Base-by-base conservation (phyloP, 2,329 filamentous ascomycete genomes). In the Diaporthe australafricana region DNA sequence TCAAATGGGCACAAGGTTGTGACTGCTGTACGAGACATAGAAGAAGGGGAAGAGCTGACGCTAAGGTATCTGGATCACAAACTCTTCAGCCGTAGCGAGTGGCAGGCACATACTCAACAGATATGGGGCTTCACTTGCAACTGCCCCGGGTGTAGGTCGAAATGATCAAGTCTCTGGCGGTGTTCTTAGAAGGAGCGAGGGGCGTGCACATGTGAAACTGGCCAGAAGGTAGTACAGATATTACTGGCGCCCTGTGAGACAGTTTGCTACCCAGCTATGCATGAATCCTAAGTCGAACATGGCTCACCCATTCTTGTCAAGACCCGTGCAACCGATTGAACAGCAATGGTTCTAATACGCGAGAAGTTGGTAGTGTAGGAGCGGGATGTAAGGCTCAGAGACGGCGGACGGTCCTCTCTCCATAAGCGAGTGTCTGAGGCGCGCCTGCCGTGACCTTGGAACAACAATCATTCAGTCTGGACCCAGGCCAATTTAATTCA, bases 51-150 rank as follows among this genome's bases (percentile, higher is more conserved):
- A 47, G 68, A 70, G 48, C 4, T 70, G 12, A 53, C 57, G 25
- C 30, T 70, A 22, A 55, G 50, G 5, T 70, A 70, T 63, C 35
- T 70, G 47, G 57, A 70, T 16, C 57, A 70, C 50, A 32, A 35
- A 9, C 57, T n/a, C 14, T 70, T 65, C 38, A 65, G 50, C 14
- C 60, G 38, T 9, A 30, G 25, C 27, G 50, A 67, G 16, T 68
- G 62, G 62, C 48, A 57, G 40, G 22, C 30, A 25, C 22, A 48
- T 4, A 67, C 62, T 1, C 30, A 68, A 40, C 52, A 17, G 7
- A 50, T 30, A 3, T 71, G 69, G 69, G 62, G 69, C 1, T 60
- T 71, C 22, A 35, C 68, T 35, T 71, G 60, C 52, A 11, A 32
- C 32, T 71, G 60, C n/a, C 1, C 50, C 0, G 60, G 30, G 1